These are phyloP conservation scores for Pestalotiopsis sp. DNA, from an alignment of 2,329 filamentous ascomycete genomes.

Conservation along the genomic window DNA sequence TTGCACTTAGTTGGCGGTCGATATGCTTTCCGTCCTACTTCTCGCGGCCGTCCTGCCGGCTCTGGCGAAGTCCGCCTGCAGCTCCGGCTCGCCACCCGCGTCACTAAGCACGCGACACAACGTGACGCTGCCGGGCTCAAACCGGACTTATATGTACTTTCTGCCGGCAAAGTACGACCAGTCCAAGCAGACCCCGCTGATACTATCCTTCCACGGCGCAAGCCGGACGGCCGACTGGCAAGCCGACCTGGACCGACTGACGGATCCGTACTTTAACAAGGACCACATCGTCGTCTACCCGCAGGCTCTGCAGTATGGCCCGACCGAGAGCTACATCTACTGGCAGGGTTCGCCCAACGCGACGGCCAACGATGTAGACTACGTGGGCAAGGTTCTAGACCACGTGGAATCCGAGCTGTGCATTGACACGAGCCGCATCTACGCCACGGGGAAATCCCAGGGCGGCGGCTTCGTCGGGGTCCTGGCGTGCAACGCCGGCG, in stretches of 20 bases:
- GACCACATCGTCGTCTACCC: conserved; percentile 24
- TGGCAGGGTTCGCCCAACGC: conserved; percentile 24
- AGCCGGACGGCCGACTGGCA: conserved; percentile 20
- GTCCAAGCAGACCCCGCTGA: conserved; percentile 15
- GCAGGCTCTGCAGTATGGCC: conserved; percentile 18
- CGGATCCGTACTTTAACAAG: conserved; percentile 21
- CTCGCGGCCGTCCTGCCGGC: not conserved
- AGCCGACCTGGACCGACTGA: conserved; percentile 23
- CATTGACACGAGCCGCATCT: conserved; percentile 28
- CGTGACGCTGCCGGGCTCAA: conserved; percentile 1
- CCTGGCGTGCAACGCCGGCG: conserved; percentile 26
- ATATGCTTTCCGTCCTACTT: not conserved
- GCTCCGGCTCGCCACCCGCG: not conserved
- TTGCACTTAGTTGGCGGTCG: not conserved
- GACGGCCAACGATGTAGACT: conserved; percentile 28
- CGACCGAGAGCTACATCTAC: conserved; percentile 10
- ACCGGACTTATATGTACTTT: conserved; percentile 20
- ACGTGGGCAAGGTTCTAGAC: conserved; percentile 28
- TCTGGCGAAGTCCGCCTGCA: conserved; percentile 5
- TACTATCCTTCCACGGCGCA: conserved; percentile 23
- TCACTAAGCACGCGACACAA: conserved; percentile 4
- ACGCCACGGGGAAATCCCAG: conserved; percentile 31
- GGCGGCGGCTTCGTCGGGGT: conserved; percentile 28
- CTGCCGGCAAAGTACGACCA: conserved; percentile 19
- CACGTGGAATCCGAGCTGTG: conserved; percentile 26